A percentile compares a stretch with the other conserved stretches of the same genome.
Conservation (phyloP, 305 asterid species). For the Fraxinus xanthoxyloides region DNA sequence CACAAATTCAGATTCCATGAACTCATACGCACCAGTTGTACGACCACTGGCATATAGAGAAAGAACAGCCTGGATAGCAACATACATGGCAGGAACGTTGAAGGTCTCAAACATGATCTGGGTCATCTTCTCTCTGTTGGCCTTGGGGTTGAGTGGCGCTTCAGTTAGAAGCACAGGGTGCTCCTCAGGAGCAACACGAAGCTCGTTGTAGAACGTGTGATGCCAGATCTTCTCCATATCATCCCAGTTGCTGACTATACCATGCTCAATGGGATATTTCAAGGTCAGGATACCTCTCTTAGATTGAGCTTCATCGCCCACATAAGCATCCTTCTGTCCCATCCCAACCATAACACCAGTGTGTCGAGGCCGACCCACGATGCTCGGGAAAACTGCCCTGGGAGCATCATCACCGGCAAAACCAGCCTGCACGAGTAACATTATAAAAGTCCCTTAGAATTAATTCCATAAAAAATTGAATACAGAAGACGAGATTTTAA, state of each 20-base stretch:
- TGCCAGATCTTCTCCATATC: conserved; percentile 62
- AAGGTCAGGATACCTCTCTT: conserved; percentile 61
- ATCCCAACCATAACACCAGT: conserved; percentile 71
- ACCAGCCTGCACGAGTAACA: conserved; percentile 41
- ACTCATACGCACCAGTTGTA: conserved; percentile 49
- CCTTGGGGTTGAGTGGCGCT: conserved; percentile 69
- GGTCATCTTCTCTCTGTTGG: conserved; percentile 68
- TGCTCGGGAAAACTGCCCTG: conserved; percentile 68
- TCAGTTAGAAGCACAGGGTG: conserved; percentile 67
- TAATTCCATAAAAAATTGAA: too few species aligned
- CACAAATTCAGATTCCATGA: not conserved
- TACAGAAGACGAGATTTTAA: too few species aligned
- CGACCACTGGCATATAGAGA: conserved; percentile 73
- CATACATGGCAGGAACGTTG: conserved; percentile 61
- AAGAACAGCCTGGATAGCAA: conserved; percentile 60
- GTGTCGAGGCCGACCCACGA: conserved; percentile 63
- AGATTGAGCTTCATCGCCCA: conserved; percentile 66
- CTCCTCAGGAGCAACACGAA: conserved; percentile 68
- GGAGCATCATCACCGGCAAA: conserved; percentile 81
- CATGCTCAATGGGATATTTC: conserved; percentile 65
- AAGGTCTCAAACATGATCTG: conserved; percentile 55
- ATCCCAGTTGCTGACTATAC: conserved; percentile 68
- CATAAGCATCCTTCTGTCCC: conserved; percentile 65
- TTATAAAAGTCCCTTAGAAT: too few species aligned
- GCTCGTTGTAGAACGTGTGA: conserved; percentile 52